Percentiles rank a stretch among this genome's conserved stretches.
Evolutionary conservation across 2,329 filamentous ascomycete genomes (phyloP).

Genomic region (Aureobasidium uvarum): DNA sequence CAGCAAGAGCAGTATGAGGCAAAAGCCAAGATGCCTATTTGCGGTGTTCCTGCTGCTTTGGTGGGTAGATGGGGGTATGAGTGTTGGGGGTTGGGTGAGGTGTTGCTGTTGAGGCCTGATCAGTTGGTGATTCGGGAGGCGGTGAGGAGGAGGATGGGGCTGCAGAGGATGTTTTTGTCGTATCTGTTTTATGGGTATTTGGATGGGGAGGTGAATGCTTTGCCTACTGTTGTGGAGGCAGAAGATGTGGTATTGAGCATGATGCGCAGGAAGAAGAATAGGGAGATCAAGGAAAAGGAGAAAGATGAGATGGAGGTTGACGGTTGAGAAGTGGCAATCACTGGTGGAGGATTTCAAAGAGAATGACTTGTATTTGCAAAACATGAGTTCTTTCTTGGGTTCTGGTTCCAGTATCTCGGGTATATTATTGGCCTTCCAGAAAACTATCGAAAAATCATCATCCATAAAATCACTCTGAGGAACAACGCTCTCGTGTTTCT

Average conservation of each 20-base stretch:
- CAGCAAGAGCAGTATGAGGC: constrained; percentile 32
- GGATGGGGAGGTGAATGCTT: constrained; percentile 52
- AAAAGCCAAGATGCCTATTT: constrained; percentile 39
- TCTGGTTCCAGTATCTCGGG: not conserved
- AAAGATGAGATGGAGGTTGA: constrained; percentile 18
- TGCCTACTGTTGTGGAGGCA: constrained; percentile 47
- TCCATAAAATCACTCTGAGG: not conserved
- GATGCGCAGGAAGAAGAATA: constrained; percentile 44
- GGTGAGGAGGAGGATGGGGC: constrained; percentile 50
- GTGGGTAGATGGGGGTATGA: constrained; percentile 53
- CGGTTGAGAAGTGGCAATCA: not conserved
- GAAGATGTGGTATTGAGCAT: constrained; percentile 44
- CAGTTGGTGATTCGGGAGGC: constrained; percentile 60
- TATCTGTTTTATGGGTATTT: constrained; percentile 65
- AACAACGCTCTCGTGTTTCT: not conserved
- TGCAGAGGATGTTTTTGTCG: constrained; percentile 55
- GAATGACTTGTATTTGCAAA: not conserved
- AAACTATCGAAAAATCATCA: not conserved
- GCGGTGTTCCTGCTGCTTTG: constrained; percentile 54
- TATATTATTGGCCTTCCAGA: not conserved
- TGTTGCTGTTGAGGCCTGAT: constrained; percentile 55
- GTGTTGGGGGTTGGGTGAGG: constrained; percentile 41
- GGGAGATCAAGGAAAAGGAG: constrained; percentile 11
- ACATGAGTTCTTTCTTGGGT: not conserved
- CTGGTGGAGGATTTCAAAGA: not conserved